Evolutionary conservation across 495 filamentous ascomycete species (phyloP), one percentile per base, ranked within the genome.

Genomic region (Penicillium dipodomyicola): DNA sequence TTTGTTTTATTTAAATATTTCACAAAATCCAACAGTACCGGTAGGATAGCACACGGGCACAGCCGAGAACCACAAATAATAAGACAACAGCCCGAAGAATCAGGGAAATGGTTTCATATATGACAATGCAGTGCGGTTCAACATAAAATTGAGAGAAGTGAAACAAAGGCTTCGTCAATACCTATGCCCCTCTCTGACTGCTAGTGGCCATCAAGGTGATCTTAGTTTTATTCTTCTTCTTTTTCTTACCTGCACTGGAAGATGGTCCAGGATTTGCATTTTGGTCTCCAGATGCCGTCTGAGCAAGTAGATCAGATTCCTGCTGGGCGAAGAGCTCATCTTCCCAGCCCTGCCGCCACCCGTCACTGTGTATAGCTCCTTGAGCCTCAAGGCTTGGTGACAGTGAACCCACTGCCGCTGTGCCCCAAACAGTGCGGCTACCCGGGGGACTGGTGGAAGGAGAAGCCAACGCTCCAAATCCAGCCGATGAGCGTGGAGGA

Each of bases 191-290:
- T 67, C 87, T 77, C 57, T 86, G 79, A 40, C 80, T 85, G 67
- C 82, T 89, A 33, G 92, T 96, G 56, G 89, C 92, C 92, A 96
- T 96, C 54, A 96, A 68, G 10, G 90, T 96, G 49, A 96, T 96
- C 78, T 95, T 92, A 47, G 82, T 85, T 74, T 95, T 92, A 50
- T 82, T 85, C 75, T 95, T 96, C 78, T 93, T 96, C 73, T 89
- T 91, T 75, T 90, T 92, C 50, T 79, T 79, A 47, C 74, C 74
- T 6, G 67, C 70, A 9, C 64, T 64, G 19, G 40, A 60, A 48
- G 43, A 64, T 42, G 59, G 67, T 41, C 57, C 61, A 17, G 35
- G n/a, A 54, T 22, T 20, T 17, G 49, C 57, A 20, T 58, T 62
- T 40, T 61, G 68, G 12, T 62, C 69, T 40, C 72, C 70, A 23